These are phyloP conservation scores for Clavispora carvajalis DNA, from an alignment of 805 yeast genomes.

Conservation along the genomic window DNA sequence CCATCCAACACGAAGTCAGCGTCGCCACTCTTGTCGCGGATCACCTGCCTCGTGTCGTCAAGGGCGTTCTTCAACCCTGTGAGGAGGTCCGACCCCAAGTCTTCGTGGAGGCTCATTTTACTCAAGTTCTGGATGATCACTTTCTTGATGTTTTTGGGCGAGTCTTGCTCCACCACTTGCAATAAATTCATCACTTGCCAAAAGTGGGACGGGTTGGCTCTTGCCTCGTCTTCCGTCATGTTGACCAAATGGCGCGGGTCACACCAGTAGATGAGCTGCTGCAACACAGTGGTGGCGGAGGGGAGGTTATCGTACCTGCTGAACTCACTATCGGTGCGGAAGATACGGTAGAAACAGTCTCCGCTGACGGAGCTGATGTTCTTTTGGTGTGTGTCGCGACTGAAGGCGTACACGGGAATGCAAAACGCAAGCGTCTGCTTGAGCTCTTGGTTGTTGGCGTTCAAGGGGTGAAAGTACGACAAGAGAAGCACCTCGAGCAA, in stretches of 20 bases:
- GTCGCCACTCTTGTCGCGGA: slow-evolving; percentile 19
- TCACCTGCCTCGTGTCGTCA: slow-evolving; percentile 25
- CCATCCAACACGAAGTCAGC: slow-evolving; percentile 31
- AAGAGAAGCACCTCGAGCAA: slow-evolving; percentile 65
- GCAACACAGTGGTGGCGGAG: slow-evolving; percentile 51
- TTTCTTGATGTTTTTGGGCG: slow-evolving; percentile 48
- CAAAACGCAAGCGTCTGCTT: slow-evolving; percentile 81
- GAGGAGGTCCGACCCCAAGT: slow-evolving; percentile 24
- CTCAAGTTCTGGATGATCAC: slow-evolving; percentile 47
- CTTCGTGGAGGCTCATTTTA: slow-evolving; percentile 35
- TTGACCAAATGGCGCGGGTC: slow-evolving; percentile 67
- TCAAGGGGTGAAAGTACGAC: slow-evolving; percentile 70
- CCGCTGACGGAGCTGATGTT: slow-evolving; percentile 58
- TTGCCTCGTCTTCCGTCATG: slow-evolving; percentile 35
- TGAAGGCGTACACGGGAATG: slow-evolving; percentile 80
- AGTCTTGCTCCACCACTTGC: slow-evolving; percentile 44
- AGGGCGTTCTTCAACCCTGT: slow-evolving; percentile 30
- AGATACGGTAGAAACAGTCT: slow-evolving; percentile 59
- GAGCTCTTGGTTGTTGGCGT: slow-evolving; percentile 57
- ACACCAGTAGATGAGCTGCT: slow-evolving; percentile 79
- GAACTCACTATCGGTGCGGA: slow-evolving; percentile 32
- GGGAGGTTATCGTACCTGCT: slow-evolving; percentile 26
- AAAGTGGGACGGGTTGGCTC: slow-evolving; percentile 47
- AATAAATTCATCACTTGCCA: slow-evolving; percentile 52
- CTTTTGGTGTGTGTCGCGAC: slow-evolving; percentile 67